Evolutionary conservation across 495 filamentous ascomycete species (phyloP).

Genomic region (Neurospora sp.): DNA sequence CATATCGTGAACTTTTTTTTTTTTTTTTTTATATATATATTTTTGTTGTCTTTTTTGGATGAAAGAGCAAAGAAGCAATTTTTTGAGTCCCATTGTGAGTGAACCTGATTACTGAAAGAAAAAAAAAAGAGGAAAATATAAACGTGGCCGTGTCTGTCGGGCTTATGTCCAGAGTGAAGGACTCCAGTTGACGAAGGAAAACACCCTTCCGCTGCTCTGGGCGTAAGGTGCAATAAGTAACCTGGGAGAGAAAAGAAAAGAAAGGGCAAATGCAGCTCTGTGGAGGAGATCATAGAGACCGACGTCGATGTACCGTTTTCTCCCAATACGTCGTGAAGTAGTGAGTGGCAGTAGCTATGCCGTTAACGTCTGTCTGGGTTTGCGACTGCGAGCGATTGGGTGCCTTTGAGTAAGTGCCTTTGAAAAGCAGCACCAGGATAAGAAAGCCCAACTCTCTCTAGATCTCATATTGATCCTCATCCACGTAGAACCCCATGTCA

Average conservation of each 20-base stretch:
- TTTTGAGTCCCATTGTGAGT: background rate
- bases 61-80: background rate
- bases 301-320: background rate
- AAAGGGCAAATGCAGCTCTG: too few relatives aligned
- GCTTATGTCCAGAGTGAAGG: background rate
- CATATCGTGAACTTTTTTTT: background rate
- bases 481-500: background rate
- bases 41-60: background rate
- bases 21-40: too few relatives aligned
- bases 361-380: background rate
- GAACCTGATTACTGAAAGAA: background rate
- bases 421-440: background rate
- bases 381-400: background rate
- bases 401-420: background rate
- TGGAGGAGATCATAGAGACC: background rate
- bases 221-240: background rate
- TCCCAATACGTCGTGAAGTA: background rate
- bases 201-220: background rate
- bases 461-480: background rate
- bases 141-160: background rate
- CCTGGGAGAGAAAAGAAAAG: background rate
- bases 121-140: background rate
- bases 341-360: background rate
- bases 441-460: background rate
- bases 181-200: background rate